Evolutionary conservation across 2,329 filamentous ascomycete genomes (phyloP), one percentile per base, ranked within the genome.

Genomic region (Colletotrichum filicis): DNA sequence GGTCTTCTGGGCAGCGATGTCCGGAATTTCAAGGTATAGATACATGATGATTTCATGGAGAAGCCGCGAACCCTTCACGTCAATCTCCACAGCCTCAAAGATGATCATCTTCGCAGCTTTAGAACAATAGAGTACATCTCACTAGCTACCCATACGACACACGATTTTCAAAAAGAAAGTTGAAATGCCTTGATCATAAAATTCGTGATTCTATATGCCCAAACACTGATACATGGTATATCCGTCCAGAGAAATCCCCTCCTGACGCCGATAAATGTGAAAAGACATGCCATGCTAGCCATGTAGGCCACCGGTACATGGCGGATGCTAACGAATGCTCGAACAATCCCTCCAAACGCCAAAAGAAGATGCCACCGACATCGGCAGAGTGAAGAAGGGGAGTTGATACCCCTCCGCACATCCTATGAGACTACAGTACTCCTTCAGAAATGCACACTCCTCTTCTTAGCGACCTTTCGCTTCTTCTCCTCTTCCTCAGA

Each of bases 381-480:
- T 28, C 49, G 67, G 26, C 28, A 35, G 1, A 11, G 11, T 19
- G 24, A n/a, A 64, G 30, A 12, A 12, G 19, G 42, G 19, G 19
- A 37, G 19, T 7, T 1, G 1, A 49, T n/a, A n/a, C 49, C 22
- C 24, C 4, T 37, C 30, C 7, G 6, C 4, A 16, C 26, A 5
- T 16, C 8, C 4, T n/a, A 7, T 16, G 30, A 6, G 11, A 2
- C 62, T n/a, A 9, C 19, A 4, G 19, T 19, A 1, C 28, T 26
- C 6, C 53, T 28, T 52, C 57, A 87, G 72, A 87, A 87, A 75
- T 87, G 83, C 69, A 83, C 80, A 67, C 86, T 88, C 68, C 84
- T 82, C 82, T 87, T 88, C 82, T 87, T 88, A 69, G 83, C 81
- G 62, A 83, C 75, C 79, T 85, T 83, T 0, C 24, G 11, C 77